Evolutionary conservation across 2,329 filamentous ascomycete species (phyloP).

Genomic region (Sclerotiophoma versabilis): DNA sequence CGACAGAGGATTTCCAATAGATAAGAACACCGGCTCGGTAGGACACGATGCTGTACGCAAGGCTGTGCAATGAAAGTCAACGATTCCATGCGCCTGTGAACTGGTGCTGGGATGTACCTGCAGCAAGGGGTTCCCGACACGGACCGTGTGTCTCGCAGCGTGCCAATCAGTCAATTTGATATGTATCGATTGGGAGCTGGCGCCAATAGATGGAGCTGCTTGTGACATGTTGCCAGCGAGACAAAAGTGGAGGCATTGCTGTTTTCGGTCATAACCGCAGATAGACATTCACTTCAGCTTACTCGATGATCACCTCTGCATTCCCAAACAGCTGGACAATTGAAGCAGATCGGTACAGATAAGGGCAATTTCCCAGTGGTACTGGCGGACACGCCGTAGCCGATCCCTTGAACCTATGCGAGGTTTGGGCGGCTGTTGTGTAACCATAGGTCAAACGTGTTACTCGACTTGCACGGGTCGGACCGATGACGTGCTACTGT

Average conservation of each 20-base stretch:
- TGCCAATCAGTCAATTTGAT: conserved; percentile 6
- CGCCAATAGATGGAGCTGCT: conserved; percentile 7
- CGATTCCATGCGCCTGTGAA: conserved; percentile 10
- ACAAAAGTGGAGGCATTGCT: conserved; percentile 9
- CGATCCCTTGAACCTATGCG: conserved; percentile 3
- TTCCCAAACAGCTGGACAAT: conserved; percentile 8
- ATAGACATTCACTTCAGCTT: neutral
- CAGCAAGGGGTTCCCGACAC: conserved; percentile 12
- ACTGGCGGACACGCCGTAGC: neutral
- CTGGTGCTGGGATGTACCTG: conserved; percentile 14
- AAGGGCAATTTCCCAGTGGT: neutral
- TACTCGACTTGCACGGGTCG: conserved; percentile 13
- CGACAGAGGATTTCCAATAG: conserved; percentile 6
- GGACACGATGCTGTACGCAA: conserved; percentile 16
- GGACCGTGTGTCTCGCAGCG: conserved; percentile 8
- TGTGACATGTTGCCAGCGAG: conserved; percentile 16
- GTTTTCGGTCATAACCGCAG: conserved; percentile 5
- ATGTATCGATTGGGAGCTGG: conserved; percentile 7
- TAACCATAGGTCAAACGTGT: conserved; percentile 6
- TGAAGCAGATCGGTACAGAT: neutral
- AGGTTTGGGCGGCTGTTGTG: conserved; percentile 11
- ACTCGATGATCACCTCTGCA: conserved; percentile 1
- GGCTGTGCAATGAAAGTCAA: conserved; percentile 12
- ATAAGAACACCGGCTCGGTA: conserved; percentile 13
- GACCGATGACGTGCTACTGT: conserved; percentile 12